Base-by-base conservation (phyloP, 306 rosid species). In the Quercus agrifolia region DNA sequence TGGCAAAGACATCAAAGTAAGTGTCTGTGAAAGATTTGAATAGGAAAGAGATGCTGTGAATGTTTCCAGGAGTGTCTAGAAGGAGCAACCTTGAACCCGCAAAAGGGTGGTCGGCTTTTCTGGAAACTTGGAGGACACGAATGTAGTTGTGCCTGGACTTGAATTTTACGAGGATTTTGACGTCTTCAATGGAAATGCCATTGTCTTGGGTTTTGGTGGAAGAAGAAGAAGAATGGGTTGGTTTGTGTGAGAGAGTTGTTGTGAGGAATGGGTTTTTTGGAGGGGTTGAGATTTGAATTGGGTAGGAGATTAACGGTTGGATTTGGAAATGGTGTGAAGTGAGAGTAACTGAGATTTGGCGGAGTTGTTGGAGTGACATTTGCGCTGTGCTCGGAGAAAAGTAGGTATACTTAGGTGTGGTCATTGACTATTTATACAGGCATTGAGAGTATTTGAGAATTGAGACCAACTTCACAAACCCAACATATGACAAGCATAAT, bases 41-140 rank as follows among this genome's bases (percentile, higher is more conserved):
- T 27, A 74, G 89, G 88, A 86, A 91, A 0, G 97, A 91, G 33
- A 95, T 87, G 88, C 96, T 93, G 91, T 93, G 99, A 76, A 95
- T 93, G 90, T 95, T 93, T 57, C 98, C 98, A 4, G 99, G 98
- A 33, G n/a, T 72, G 38, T 95, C 98, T 0, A 95, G 92, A 15
- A 92, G 99, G 49, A 95, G 99, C 5, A 95, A 90, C 23, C 99
- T 74, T 15, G 98, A 89, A 4, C 96, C 98, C n/a, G 97, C 91
- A 67, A 95, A 79, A 15, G 98, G 97, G 88, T 95, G 98, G 33
- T 90, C 87, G 20, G 94, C 89, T 83, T 79, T 85, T 74, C 97
- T 80, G 0, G 96, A 93, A 76, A 95, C 92, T 75, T 93, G 79
- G 5, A 95, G 89, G 35, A 95, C 98, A 19, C 98, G 91, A 73